Base-by-base conservation (phyloP, 768 basidiomycete species). In the Porpolomopsis calyptriformis region DNA sequence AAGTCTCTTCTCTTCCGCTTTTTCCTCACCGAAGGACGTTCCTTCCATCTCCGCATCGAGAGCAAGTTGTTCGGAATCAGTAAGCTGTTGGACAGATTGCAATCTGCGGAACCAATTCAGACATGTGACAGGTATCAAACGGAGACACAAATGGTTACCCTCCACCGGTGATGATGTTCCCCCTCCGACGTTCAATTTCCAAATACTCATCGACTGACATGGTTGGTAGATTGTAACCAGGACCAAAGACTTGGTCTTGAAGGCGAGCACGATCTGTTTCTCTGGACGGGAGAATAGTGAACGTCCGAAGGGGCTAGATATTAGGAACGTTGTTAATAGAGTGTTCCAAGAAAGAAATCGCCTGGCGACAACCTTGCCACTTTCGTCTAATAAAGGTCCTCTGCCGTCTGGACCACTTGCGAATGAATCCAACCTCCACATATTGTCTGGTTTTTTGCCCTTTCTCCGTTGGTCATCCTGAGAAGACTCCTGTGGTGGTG, bases 201-300 rank as follows among this genome's bases (percentile, higher is more conserved):
- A 99, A 73, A 58, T 93, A 97, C 62, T 98, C 87, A 55, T 98
- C 94, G 47, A 98, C 77, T 1, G 86, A 76, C 96, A 99, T 97
- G 0, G 90, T 92, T 4, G 96, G 96, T 25, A 98, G 66, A 35
- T 82, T 77, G 56, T 96, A 79, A 9, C 76, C 77, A 11, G 88
- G 77, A 12, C 81, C 76, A 64, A 97, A 98, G 3, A 98, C 92
- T 56, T 86, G 78, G 1, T 74, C 64, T 57, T 82, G 82, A 4
- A 96, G 58, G 20, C 80, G 74, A 34, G 80, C 71, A 48, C 93
- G 80, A 53, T 93, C 75, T 16, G 71, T 60, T 35, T 72, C 65
- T 25, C 75, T 72, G 2, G 84, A 76, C 0, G 93, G 89, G 11
- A 98, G 70, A 49, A 99, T 91, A 0, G 87, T 93, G 61, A 99